Percentiles rank a stretch among this genome's conserved stretches.
These are phyloP conservation scores for Gracilaria caudata DNA, from an alignment of 23 red algal species.

Conservation along the genomic window DNA sequence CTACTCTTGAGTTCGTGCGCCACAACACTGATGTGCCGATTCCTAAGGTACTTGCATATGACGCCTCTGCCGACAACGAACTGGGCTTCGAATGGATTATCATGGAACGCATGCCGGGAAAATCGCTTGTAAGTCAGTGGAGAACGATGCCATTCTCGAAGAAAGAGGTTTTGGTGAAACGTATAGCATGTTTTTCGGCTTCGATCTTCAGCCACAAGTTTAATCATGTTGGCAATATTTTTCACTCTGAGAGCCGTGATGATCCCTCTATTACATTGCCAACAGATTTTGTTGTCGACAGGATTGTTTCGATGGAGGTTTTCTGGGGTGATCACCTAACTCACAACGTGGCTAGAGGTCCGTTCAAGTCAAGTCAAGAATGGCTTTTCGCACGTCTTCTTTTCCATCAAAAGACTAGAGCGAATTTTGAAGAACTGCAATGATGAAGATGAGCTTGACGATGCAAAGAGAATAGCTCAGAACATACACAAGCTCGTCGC, in stretches of 20 bases:
- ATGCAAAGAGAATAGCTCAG: not conserved
- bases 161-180: conserved; percentile 9
- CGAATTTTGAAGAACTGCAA: not conserved
- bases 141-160: not conserved
- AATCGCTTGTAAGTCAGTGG: not conserved
- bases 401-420: conserved; percentile 1
- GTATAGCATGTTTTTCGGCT: not conserved
- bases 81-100: conserved; percentile 22
- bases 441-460: conserved; percentile 11
- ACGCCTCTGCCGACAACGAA: not conserved
- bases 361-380: conserved; percentile 4
- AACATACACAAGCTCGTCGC: not conserved
- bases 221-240: not conserved
- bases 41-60: conserved; percentile 5
- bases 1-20: conserved; percentile 10
- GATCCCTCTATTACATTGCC: not conserved
- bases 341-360: not conserved
- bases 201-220: not conserved
- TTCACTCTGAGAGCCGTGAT: not conserved
- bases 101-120: not conserved
- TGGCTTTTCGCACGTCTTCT: not conserved
- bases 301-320: conserved; percentile 4
- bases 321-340: not conserved
- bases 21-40: not conserved
- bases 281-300: not conserved